phyloP scores from a whole-genome alignment of 2,329 filamentous ascomycete genomes.

The Dactylellina cionopaga region DNA sequence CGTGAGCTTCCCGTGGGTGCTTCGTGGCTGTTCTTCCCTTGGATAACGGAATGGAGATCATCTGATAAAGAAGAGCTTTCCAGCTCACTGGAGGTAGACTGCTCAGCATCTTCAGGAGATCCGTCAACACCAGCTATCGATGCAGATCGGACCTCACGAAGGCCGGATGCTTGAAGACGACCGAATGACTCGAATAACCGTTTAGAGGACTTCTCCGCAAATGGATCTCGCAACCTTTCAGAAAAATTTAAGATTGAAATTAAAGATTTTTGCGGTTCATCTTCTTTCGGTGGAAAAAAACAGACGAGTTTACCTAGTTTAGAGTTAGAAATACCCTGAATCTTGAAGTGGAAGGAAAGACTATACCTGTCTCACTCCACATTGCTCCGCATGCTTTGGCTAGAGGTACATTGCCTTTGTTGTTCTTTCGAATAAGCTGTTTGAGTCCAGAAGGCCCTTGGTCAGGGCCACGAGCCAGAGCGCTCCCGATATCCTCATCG shows the following conservation, averaged over 20 bases:
- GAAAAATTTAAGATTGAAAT: slow-evolving; percentile 65
- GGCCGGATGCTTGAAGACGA: slow-evolving; percentile 67
- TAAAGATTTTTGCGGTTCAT: slow-evolving; percentile 68
- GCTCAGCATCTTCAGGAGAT: slow-evolving; percentile 36
- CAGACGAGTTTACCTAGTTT: slow-evolving; percentile 69
- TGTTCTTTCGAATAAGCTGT: slow-evolving; percentile 53
- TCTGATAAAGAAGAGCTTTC: slow-evolving; percentile 39
- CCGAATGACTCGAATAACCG: slow-evolving; percentile 73
- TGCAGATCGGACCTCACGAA: slow-evolving; percentile 59
- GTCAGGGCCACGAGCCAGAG: slow-evolving; percentile 48
- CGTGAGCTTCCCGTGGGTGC: slow-evolving; percentile 10
- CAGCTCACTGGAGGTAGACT: slow-evolving; percentile 26
- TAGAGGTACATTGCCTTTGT: slow-evolving; percentile 71
- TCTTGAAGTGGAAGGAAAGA: background rate
- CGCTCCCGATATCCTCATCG: slow-evolving; percentile 74
- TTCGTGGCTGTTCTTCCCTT: slow-evolving; percentile 30
- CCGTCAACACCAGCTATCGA: slow-evolving; percentile 10
- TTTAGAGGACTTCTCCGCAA: slow-evolving; percentile 57
- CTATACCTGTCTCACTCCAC: slow-evolving; percentile 54
- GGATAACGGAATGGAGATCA: slow-evolving; percentile 29
- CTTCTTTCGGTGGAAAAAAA: slow-evolving; percentile 75
- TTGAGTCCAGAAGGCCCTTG: slow-evolving; percentile 26
- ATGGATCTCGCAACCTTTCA: slow-evolving; percentile 62
- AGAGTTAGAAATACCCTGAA: background rate
- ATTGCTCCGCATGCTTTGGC: slow-evolving; percentile 65